phyloP scores from a whole-genome alignment of 108 stramenopile species.

The Skeletonema tropicum region DNA sequence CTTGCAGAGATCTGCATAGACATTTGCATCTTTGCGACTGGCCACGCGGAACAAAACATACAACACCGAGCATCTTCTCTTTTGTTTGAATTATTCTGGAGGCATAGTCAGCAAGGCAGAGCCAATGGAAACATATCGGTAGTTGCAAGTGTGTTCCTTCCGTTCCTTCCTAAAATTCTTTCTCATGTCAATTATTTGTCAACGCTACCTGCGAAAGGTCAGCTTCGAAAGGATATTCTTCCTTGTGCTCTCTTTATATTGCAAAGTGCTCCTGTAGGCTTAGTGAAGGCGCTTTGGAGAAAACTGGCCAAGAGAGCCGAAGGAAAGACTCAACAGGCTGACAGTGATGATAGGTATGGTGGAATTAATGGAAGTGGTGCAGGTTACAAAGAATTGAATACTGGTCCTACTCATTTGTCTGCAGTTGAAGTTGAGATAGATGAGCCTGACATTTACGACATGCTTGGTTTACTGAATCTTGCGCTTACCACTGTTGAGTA shows the following conservation, averaged over 20 bases:
- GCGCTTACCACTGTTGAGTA: constrained; percentile 81
- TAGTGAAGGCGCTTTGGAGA: constrained; percentile 81
- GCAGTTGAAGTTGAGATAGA: constrained; percentile 28
- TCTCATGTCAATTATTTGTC: constrained; percentile 68
- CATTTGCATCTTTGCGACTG: constrained; percentile 79
- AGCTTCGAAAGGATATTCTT: constrained; percentile 80
- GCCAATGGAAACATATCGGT: constrained; percentile 61
- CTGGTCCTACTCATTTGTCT: constrained; percentile 4
- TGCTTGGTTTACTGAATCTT: constrained; percentile 81
- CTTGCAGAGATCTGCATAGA: constrained; percentile 79
- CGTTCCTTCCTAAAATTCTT: constrained; percentile 76
- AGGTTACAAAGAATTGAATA: constrained; percentile 5
- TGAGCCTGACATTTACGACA: constrained; percentile 71
- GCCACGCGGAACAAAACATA: constrained; percentile 79
- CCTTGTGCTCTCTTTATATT: constrained; percentile 78
- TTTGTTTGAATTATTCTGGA: constrained; percentile 85
- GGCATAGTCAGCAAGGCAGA: constrained; percentile 62
- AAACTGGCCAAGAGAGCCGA: constrained; percentile 62
- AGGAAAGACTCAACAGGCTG: constrained; percentile 55
- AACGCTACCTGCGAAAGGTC: constrained; percentile 71
- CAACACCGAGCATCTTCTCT: constrained; percentile 81
- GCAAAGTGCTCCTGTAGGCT: constrained; percentile 79
- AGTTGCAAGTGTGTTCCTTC: constrained; percentile 73
- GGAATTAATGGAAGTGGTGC: constrained; percentile 48
- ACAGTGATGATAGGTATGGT: constrained; percentile 57